These are phyloP conservation scores for Pistacia vera DNA, from an alignment of 345 rosid genomes.

Conservation along the genomic window DNA sequence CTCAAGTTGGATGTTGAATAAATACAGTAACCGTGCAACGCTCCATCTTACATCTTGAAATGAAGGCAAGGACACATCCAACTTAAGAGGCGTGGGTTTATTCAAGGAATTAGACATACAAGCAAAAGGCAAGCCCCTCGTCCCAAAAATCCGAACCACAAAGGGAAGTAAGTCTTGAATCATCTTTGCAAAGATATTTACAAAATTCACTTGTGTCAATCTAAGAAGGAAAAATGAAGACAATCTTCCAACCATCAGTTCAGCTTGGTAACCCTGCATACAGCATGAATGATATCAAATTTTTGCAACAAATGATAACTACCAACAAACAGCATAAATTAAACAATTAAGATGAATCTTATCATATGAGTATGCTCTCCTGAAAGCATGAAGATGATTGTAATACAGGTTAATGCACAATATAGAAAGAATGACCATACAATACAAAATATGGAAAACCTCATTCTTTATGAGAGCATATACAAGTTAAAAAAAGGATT, in stretches of 20 bases:
- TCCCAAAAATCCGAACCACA: constrained; percentile 37
- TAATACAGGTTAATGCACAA: background rate
- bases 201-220: constrained; percentile 30
- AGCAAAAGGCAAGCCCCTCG: constrained; percentile 56
- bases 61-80: constrained; percentile 78
- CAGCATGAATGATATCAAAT: constrained; percentile 25
- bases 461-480: constrained; percentile 1
- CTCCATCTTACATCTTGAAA: constrained; percentile 73
- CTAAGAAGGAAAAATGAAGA: constrained; percentile 46
- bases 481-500: background rate
- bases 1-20: constrained; percentile 89
- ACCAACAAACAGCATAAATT: constrained; percentile 6
- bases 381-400: constrained; percentile 3
- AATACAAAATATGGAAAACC: background rate
- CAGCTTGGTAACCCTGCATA: constrained; percentile 53
- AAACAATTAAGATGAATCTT: background rate
- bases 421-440: background rate
- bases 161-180: constrained; percentile 40
- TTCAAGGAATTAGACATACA: constrained; percentile 78
- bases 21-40: constrained; percentile 66
- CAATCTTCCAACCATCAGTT: constrained; percentile 43
- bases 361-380: background rate
- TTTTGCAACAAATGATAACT: constrained; percentile 2
- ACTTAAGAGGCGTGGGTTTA: constrained; percentile 75
- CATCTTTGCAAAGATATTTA: constrained; percentile 33